Evolutionary conservation across 2,329 filamentous ascomycete species (phyloP).

Genomic region (Geosmithia flava): DNA sequence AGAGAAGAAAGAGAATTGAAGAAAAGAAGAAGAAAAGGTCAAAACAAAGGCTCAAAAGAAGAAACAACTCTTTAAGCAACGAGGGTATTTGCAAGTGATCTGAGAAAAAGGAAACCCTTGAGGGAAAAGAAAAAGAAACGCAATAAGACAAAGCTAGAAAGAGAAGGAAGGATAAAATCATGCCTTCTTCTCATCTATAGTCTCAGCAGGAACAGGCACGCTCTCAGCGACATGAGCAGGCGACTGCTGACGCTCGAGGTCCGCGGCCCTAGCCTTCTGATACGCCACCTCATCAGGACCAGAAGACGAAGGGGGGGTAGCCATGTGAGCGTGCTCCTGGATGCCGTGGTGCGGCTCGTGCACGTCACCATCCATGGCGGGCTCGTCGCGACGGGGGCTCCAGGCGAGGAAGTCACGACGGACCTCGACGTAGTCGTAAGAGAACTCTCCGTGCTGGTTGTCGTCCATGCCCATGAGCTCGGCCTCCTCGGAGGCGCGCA

Average conservation of each 20-base stretch:
- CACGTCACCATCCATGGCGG: constrained; percentile 42
- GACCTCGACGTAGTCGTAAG: constrained; percentile 84
- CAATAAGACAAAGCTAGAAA: background rate
- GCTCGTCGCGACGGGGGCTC: constrained; percentile 63
- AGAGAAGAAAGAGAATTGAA: background rate
- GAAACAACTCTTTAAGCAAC: no score
- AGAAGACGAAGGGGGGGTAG: constrained; percentile 10
- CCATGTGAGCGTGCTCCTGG: constrained; percentile 43
- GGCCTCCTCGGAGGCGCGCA: constrained; percentile 69
- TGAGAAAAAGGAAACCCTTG: no score
- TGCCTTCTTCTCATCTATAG: constrained; percentile 5
- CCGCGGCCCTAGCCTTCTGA: background rate
- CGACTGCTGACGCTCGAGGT: background rate
- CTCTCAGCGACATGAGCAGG: background rate
- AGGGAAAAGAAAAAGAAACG: background rate
- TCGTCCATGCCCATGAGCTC: constrained; percentile 83
- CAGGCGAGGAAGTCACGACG: constrained; percentile 80
- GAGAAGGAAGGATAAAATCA: background rate
- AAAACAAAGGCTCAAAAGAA: background rate
- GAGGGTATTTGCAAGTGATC: background rate
- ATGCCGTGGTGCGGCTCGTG: constrained; percentile 61
- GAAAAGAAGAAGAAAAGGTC: background rate
- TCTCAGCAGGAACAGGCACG: background rate
- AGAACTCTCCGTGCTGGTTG: constrained; percentile 81
- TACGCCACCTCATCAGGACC: constrained; percentile 5